Evolutionary conservation across 192 early-diverging fungal genomes (phyloP), one percentile per base, ranked within the genome.

Genomic region (Coemansia sp.): DNA sequence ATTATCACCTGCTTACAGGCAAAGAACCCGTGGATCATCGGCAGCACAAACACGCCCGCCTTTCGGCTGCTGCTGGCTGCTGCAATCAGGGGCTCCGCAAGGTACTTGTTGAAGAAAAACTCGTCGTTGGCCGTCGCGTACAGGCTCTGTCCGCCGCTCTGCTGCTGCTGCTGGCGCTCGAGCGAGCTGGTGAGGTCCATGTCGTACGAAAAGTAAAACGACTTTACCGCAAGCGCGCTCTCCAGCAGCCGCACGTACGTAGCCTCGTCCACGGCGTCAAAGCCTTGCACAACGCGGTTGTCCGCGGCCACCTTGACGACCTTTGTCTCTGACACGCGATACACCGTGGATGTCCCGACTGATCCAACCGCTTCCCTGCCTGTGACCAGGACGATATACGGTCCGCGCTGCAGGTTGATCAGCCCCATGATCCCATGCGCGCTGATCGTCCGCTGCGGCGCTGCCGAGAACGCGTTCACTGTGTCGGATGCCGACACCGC

Each of bases 31-130:
- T 92, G 91, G 46, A 97, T 88, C 33, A 99, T 76, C 10, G 95
- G 98, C 49, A 97, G 76, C 52, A 98, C 92, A 84, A 92, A 99
- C 59, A 84, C 86, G 67, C 86, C 83, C 26, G 92, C 61, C 11
- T 41, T 41, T 34, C 30, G 43, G 62, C 46, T 44, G 35, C 51
- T 53, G 23, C 41, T 48, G 15, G 75, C 83, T 56, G 75, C 84
- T 20, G 85, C 83, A 62, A 93, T 94, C 33, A 97, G 78, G 55
- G 88, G 85, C 59, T 87, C 71, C 34, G 86, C 78, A 21, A 95
- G 75, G 49, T 88, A 85, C 33, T 77, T 84, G 84, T 98, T 99
- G 93, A 91, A 99, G 75, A 95, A 98, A 79, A 98, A 99, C 55
- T 94, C 86, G 58, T 95, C 92, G 77, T 96, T 94, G 23, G 94